These are phyloP conservation scores for Aspergillus kassunensis DNA, from an alignment of 495 filamentous ascomycete genomes.

Conservation along the genomic window DNA sequence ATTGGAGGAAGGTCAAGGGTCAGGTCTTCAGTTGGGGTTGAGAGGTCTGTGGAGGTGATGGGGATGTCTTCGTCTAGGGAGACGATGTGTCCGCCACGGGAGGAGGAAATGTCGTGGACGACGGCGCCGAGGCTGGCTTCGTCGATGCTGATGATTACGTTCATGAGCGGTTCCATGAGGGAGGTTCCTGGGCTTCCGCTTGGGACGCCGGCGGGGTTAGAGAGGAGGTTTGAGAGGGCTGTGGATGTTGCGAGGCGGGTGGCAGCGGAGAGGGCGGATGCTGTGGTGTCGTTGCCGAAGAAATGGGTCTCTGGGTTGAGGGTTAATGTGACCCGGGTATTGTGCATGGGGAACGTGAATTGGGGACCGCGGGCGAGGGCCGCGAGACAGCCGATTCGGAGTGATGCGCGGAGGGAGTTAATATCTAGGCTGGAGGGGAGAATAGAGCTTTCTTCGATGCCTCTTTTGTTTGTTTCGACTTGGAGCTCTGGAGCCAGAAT, in stretches of 20 bases:
- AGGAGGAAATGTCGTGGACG: conserved; percentile 83
- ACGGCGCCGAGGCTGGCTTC: conserved; percentile 77
- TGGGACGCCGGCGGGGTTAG: conserved; percentile 1
- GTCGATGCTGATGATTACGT: conserved; percentile 75
- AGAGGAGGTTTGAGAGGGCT: conserved; percentile 53
- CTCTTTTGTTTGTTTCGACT: conserved; percentile 31
- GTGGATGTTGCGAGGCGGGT: conserved; percentile 66
- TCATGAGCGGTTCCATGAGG: conserved; percentile 91
- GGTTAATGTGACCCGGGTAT: conserved; percentile 60
- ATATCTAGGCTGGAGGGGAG: conserved; percentile 57
- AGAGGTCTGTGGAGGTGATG: conserved; percentile 23
- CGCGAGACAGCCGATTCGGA: conserved; percentile 75
- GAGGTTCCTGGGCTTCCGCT: conserved; percentile 46
- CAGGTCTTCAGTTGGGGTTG: conserved; percentile 21
- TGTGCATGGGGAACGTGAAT: conserved; percentile 70
- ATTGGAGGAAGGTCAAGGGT: conserved; percentile 38
- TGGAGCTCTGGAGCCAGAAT: conserved; percentile 46
- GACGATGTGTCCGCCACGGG: conserved; percentile 78
- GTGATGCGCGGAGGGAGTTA: conserved; percentile 55
- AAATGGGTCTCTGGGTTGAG: conserved; percentile 63
- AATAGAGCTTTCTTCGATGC: conserved; percentile 36
- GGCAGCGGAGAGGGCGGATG: conserved; percentile 73
- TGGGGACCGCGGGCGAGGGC: conserved; percentile 82
- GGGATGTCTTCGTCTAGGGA: conserved; percentile 66
- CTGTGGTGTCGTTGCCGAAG: conserved; percentile 61